These are phyloP conservation scores for button mushroom (Agaricus bisporus) DNA, from an alignment of 768 basidiomycete species.

Conservation along the genomic window DNA sequence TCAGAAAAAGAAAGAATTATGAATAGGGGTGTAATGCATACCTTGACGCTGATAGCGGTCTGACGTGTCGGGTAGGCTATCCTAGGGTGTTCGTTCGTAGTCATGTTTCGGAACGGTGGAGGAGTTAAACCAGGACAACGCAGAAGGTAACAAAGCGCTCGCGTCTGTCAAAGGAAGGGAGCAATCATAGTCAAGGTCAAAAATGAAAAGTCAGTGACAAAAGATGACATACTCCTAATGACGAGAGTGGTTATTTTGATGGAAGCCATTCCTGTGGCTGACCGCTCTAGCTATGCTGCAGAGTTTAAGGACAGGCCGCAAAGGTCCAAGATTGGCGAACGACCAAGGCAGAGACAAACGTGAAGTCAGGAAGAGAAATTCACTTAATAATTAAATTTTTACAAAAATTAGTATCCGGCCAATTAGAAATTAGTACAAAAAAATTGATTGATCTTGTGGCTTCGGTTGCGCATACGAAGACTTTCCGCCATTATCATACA, in stretches of 20 bases:
- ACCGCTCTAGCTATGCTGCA: no score
- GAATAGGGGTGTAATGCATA: conserved; percentile 24
- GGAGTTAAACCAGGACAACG: conserved; percentile 65
- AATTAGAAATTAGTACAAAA: no score
- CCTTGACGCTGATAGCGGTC: conserved; percentile 75
- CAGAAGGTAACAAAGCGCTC: conserved; percentile 67
- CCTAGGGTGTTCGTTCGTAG: conserved; percentile 74
- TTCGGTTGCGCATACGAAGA: no score
- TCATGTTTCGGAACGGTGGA: conserved; percentile 69
- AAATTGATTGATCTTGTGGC: no score
- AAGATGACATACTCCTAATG: conserved; percentile 42
- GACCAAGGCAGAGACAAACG: no score
- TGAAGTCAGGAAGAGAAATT: no score
- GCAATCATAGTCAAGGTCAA: not conserved
- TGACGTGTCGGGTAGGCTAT: conserved; percentile 63
- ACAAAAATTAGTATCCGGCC: no score
- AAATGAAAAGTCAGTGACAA: not conserved
- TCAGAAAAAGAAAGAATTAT: not conserved
- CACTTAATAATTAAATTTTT: no score
- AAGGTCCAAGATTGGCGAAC: no score
- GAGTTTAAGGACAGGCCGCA: no score
- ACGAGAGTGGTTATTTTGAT: conserved; percentile 11
- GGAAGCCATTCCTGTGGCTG: conserved; percentile 7
- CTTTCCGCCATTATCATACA: no score
- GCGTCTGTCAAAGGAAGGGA: conserved; percentile 34